These are phyloP conservation scores for Penicillium sp. DNA, from an alignment of 2,329 filamentous ascomycete genomes.

Conservation along the genomic window DNA sequence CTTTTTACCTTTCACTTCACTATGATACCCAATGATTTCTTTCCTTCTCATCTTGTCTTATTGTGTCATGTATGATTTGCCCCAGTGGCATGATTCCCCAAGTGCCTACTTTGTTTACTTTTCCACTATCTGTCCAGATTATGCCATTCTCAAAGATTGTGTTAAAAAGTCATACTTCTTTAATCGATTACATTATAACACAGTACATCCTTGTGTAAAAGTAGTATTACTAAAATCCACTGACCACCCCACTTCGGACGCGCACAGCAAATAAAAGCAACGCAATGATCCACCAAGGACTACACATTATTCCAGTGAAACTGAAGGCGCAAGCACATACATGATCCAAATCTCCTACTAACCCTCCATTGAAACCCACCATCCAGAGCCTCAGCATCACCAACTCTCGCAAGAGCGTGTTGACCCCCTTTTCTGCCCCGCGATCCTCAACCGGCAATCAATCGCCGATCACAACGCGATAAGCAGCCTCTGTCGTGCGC, in stretches of 20 bases:
- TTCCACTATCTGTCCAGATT: neutral
- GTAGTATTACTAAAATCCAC: neutral
- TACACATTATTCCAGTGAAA: neutral
- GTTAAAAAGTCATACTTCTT: neutral
- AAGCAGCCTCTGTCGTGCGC: slow-evolving; percentile 7
- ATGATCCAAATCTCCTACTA: neutral
- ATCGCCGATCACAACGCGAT: slow-evolving; percentile 13
- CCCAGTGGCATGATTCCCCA: neutral
- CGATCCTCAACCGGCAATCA: slow-evolving; percentile 2
- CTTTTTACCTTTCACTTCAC: slow-evolving; percentile 2
- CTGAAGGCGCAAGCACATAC: neutral
- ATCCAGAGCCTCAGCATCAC: neutral
- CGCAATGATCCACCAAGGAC: neutral
- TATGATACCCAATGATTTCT: slow-evolving; percentile 23
- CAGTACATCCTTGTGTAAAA: neutral
- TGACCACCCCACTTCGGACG: slow-evolving; percentile 3
- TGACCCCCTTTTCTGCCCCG: slow-evolving; percentile 12
- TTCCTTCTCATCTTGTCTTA: neutral
- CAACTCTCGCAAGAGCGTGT: neutral
- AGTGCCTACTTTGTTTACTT: neutral
- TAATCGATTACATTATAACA: neutral
- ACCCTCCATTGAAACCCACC: neutral
- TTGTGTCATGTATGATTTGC: slow-evolving; percentile 1
- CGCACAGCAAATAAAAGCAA: slow-evolving; percentile 8
- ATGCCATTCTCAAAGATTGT: neutral